A percentile compares a stretch with the other conserved stretches of the same genome.
phyloP scores from a whole-genome alignment of 345 rosid species.

The Brassica carinata region DNA sequence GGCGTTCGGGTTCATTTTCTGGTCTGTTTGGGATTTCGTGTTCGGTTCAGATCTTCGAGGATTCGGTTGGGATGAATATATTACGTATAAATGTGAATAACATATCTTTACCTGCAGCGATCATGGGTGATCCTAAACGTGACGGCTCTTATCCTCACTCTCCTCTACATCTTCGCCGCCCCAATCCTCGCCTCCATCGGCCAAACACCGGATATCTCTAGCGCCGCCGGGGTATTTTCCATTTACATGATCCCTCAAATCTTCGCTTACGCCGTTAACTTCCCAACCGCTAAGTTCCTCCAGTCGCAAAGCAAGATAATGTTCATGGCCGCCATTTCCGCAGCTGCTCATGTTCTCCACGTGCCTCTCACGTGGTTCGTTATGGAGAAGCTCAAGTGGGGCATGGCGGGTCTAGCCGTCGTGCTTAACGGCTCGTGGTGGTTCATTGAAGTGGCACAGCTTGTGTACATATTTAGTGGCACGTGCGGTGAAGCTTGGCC shows the following conservation, averaged over 20 bases:
- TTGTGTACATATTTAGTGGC: conserved; percentile 66
- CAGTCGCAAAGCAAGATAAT: conserved; percentile 93
- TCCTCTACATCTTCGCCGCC: conserved; percentile 67
- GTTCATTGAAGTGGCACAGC: conserved; percentile 56
- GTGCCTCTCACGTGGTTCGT: conserved; percentile 69
- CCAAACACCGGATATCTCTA: conserved; percentile 64
- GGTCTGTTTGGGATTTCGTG: no score
- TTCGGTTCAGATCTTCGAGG: no score
- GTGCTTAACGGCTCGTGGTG: conserved; percentile 76
- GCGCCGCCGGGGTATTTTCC: conserved; percentile 68
- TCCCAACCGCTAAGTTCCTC: conserved; percentile 81
- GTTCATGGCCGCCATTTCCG: conserved; percentile 77
- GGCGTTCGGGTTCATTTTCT: no score
- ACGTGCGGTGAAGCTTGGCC: conserved; percentile 81
- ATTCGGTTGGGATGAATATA: no score
- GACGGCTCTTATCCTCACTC: conserved; percentile 54
- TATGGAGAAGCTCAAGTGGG: conserved; percentile 62
- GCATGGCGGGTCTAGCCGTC: conserved; percentile 71
- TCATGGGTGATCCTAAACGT: conserved; percentile 83
- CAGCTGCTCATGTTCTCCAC: conserved; percentile 58
- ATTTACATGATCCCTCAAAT: conserved; percentile 90
- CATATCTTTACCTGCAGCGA: conserved; percentile 87
- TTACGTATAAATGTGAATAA: no score
- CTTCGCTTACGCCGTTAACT: conserved; percentile 70
- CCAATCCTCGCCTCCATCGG: conserved; percentile 60